These are phyloP conservation scores for Solanum tacnaense DNA, from an alignment of 257 asterid species.

Conservation along the genomic window DNA sequence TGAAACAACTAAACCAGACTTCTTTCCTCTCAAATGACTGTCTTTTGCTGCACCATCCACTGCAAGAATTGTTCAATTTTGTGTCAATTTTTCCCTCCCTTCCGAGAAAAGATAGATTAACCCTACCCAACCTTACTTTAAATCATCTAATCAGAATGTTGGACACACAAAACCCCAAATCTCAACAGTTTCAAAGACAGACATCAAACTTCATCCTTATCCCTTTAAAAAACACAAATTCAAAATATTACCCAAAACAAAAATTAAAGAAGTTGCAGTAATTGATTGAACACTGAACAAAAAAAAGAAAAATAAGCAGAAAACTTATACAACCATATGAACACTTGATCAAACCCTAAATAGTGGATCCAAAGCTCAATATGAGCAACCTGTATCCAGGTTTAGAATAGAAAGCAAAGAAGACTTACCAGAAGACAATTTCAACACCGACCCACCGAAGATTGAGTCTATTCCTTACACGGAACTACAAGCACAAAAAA, in stretches of 20 bases:
- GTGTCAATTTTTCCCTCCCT: background rate
- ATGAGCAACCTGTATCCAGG: background rate
- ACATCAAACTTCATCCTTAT: background rate
- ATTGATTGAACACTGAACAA: background rate
- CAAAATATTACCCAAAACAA: background rate
- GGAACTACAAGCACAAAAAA: background rate
- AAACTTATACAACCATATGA: background rate
- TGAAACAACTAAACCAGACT: background rate
- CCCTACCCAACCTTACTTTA: background rate
- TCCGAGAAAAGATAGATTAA: background rate
- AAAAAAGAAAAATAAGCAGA: background rate
- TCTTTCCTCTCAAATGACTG: background rate
- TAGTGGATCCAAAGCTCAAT: slow-evolving; percentile 13
- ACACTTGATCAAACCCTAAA: slow-evolving; percentile 11
- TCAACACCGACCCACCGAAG: background rate
- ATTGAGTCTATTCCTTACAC: background rate
- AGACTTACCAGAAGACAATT: no score
- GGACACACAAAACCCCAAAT: background rate
- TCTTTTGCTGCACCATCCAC: background rate
- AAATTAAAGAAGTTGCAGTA: background rate
- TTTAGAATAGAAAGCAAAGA: background rate
- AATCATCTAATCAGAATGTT: background rate
- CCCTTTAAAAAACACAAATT: background rate
- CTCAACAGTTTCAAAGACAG: background rate
- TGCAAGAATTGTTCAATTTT: background rate